Evolutionary conservation across 352 stramenopile genomes (phyloP).

Genomic region (Phytophthora fragariae): DNA sequence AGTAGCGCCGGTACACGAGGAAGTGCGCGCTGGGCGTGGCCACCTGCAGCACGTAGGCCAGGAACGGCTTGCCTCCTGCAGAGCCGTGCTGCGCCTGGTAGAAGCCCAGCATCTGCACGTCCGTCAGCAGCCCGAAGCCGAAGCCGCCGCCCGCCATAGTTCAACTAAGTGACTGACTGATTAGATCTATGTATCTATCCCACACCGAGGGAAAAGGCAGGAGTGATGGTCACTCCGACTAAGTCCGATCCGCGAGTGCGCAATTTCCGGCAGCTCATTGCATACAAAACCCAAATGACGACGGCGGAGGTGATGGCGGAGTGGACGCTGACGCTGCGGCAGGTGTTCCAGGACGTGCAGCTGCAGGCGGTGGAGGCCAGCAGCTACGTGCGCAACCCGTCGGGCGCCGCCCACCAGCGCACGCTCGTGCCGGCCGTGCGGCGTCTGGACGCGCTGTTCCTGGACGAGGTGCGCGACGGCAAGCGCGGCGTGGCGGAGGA

Average conservation of each 20-base stretch:
- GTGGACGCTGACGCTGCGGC: slow-evolving; percentile 61
- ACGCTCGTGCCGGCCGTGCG: slow-evolving; percentile 60
- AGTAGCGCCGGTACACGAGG: slow-evolving; percentile 85
- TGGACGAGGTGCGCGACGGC: slow-evolving; percentile 53
- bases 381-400: slow-evolving; percentile 44
- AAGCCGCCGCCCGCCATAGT: slow-evolving; percentile 42
- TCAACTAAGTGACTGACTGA: no score
- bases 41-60: slow-evolving; percentile 83
- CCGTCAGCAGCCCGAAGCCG: slow-evolving; percentile 65
- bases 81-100: slow-evolving; percentile 68
- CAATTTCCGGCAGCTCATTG: no score
- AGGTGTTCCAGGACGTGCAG: slow-evolving; percentile 77
- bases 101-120: slow-evolving; percentile 85
- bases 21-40: slow-evolving; percentile 49
- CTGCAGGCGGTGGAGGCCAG: slow-evolving; percentile 64
- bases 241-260: no score
- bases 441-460: slow-evolving; percentile 57
- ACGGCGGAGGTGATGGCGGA: slow-evolving; percentile 41
- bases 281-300: no score
- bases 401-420: slow-evolving; percentile 39
- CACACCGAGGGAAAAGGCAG: no score
- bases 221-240: no score
- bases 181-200: no score
- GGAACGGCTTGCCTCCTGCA: slow-evolving; percentile 55
- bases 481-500: slow-evolving; percentile 55